A percentile compares a stretch with the other conserved stretches of the same genome.
Conservation (phyloP, 1,284 basidiomycete genomes). For the Marasmius tenuissimus region DNA sequence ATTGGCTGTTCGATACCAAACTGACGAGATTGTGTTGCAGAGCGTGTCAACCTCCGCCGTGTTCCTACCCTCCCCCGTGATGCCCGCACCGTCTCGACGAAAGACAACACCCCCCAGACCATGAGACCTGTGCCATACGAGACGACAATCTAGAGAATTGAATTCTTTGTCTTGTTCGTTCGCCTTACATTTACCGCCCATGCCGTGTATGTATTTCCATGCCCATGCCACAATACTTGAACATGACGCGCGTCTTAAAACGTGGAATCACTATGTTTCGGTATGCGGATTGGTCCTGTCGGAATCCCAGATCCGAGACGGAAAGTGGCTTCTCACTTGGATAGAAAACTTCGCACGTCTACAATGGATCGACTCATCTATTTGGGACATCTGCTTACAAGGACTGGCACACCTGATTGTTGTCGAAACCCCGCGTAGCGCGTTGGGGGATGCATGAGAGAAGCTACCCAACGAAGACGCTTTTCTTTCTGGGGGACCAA, state of each 20-base stretch:
- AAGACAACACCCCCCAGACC: slow-evolving; percentile 88
- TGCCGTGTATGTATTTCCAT: background rate
- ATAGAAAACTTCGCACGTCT: no score
- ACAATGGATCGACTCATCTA: no score
- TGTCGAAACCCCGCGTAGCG: no score
- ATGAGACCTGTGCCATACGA: slow-evolving; percentile 90
- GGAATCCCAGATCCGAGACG: no score
- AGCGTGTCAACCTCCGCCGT: slow-evolving; percentile 86
- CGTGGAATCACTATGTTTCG: background rate
- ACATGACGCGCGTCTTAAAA: background rate
- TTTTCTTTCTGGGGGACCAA: no score
- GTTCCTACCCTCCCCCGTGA: slow-evolving; percentile 84
- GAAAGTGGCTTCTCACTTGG: no score
- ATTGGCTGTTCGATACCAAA: background rate
- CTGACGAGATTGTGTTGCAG: slow-evolving; percentile 37
- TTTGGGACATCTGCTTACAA: no score
- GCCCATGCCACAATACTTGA: background rate
- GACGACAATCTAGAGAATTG: slow-evolving; percentile 70
- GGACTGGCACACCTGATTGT: no score
- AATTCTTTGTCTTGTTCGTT: background rate
- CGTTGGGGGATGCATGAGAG: no score
- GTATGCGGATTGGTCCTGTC: background rate
- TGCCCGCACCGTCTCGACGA: slow-evolving; percentile 73
- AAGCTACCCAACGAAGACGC: no score
- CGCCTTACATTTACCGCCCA: background rate